Base-by-base conservation (phyloP, 805 yeast genomes). In the Pichia thaimueangensis region DNA sequence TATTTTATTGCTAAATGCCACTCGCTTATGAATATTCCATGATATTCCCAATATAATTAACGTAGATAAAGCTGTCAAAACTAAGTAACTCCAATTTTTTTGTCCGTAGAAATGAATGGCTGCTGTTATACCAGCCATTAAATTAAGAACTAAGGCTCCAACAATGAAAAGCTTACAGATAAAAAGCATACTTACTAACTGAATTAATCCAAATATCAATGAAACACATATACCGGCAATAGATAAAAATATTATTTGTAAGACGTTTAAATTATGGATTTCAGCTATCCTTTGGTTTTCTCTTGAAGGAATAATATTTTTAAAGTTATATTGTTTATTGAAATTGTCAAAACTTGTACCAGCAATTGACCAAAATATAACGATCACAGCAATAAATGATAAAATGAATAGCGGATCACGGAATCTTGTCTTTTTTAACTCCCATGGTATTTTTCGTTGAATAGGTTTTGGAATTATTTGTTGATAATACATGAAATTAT, bases 381-480 rank as follows among this genome's bases (percentile, higher is more conserved):
- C 74, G 3, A 78, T 67, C 5, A 56, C 43, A 1, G 49, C 63
- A 1, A 65, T 37, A 22, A 57, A 60, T 32, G 86, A 71, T 5
- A 83, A 45, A 0, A 82, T 69, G 52, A 82, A 82, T 0, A 84
- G 80, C 73, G 80, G 69, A 59, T 87, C 96, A 54, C 86, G 80
- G 61, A 66, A 75, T 45, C 64, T 71, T 3, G 86, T 85, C 44
- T 68, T 71, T 29, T 71, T 74, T 25, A 82, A n/a, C 12, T 47
- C 51, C 51, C 51, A 47, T 2, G 51, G 51, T 2, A 47, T 42
- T 20, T 33, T 41, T n/a, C n/a, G n/a, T n/a, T n/a, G n/a, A 11
- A 30, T 27, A 16, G 25, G 11, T 11, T 10, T 27, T 16, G 29
- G 20, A 22, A n/a, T 22, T 13, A 21, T 13, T 8, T 23, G 16